Percentiles rank a stretch among this genome's conserved stretches.
phyloP scores from a whole-genome alignment of 169 alveolate species.

The Cyclospora cayetanensis region DNA sequence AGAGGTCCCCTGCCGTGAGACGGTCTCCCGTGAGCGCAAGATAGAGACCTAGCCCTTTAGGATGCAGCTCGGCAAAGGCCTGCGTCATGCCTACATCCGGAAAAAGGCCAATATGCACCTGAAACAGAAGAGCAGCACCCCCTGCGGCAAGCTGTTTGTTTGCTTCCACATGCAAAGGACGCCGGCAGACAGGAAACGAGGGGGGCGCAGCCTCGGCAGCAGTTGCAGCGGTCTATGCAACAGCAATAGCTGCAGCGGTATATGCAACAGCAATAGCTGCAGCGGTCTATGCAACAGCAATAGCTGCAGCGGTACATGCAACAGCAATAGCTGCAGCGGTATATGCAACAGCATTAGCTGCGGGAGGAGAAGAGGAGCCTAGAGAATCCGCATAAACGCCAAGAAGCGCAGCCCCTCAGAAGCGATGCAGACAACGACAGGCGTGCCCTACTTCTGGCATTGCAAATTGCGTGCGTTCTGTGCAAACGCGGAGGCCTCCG shows the following conservation, averaged over 20 bases:
- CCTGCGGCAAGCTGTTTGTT: no score
- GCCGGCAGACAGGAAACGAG: no score
- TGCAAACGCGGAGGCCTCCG: slow-evolving; percentile 86
- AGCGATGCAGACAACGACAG: slow-evolving; percentile 10
- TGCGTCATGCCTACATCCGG: slow-evolving; percentile 90
- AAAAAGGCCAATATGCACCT: slow-evolving; percentile 83
- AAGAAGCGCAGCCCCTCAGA: background rate
- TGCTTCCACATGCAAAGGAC: no score
- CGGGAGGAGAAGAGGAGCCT: background rate
- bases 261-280: no score
- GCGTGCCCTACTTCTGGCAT: slow-evolving; percentile 86
- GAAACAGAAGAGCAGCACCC: slow-evolving; percentile 5
- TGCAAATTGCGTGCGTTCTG: slow-evolving; percentile 88
- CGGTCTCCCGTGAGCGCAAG: slow-evolving; percentile 88
- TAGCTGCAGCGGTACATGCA: no score
- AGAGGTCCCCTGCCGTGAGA: slow-evolving; percentile 82
- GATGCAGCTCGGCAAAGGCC: slow-evolving; percentile 82
- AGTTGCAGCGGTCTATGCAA: no score
- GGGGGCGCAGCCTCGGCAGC: no score
- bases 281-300: no score
- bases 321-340: no score
- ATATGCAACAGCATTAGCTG: background rate
- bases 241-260: no score
- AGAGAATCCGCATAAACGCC: background rate
- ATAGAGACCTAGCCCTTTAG: slow-evolving; percentile 81